Conservation (phyloP, 2,329 filamentous ascomycete species). For the Aspergillus arachidicola region DNA sequence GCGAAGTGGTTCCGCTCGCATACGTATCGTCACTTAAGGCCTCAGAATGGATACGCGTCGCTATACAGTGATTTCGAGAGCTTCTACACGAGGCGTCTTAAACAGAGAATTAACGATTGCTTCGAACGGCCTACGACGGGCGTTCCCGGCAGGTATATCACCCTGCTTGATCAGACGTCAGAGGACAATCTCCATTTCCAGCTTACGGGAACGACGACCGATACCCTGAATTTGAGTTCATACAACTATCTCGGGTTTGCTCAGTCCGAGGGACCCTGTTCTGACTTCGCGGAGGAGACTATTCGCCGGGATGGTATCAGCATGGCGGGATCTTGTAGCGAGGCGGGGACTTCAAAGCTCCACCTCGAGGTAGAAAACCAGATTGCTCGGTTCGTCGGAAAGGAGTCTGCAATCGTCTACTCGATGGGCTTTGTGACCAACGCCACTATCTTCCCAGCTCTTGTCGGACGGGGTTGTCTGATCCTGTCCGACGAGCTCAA, state of each 20-base stretch:
- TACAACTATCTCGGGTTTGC: constrained; percentile 98
- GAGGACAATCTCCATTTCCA: constrained; percentile 85
- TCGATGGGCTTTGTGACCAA: constrained; percentile 98
- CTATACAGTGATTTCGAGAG: constrained; percentile 97
- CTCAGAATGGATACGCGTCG: constrained; percentile 83
- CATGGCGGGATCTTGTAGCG: constrained; percentile 74
- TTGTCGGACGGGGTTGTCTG: constrained; percentile 86
- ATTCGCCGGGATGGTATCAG: constrained; percentile 81
- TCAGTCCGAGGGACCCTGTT: constrained; percentile 91
- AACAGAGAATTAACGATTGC: constrained; percentile 91
- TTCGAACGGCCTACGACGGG: constrained; percentile 88
- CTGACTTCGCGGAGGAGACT: constrained; percentile 82
- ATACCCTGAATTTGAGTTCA: constrained; percentile 95
- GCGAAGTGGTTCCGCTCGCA: constrained; percentile 84
- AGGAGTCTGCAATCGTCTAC: constrained; percentile 89
- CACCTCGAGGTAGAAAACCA: constrained; percentile 83
- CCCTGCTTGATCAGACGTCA: constrained; percentile 81
- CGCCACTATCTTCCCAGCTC: constrained; percentile 84
- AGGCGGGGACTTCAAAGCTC: constrained; percentile 81
- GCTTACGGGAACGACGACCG: constrained; percentile 80
- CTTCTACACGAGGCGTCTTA: constrained; percentile 88
- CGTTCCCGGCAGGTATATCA: constrained; percentile 89
- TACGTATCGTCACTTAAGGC: constrained; percentile 77
- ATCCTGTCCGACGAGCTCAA: constrained; percentile 95
- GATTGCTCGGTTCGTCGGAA: constrained; percentile 86